Base-by-base conservation (phyloP, 495 filamentous ascomycete species). In the Geoglossum glabrum region DNA sequence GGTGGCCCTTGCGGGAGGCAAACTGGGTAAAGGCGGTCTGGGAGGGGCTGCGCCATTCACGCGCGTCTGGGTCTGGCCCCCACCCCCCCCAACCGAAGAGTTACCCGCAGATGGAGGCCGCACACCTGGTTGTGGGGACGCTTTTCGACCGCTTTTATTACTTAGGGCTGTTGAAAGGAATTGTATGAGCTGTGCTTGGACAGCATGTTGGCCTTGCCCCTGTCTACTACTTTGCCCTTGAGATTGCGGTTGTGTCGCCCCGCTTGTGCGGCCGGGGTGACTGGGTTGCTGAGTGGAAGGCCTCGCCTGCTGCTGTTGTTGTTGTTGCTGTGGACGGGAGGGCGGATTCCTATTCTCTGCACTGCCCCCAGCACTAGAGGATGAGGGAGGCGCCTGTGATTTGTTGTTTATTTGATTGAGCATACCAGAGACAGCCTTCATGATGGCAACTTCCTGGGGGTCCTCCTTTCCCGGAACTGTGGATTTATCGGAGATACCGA, bases 371-470 rank as follows among this genome's bases (percentile, higher is more conserved):
- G 54, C 17, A 19, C 11, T 33, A 8, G 54, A 23, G 40, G 54
- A 45, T 27, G 33, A 26, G 2, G 54, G 25, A 38, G n/a, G 31
- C 21, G 23, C 30, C 17, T 1, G 1, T 25, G 54, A 31, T 17
- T 56, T 58, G 38, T 21, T 58, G 43, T 33, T 58, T 25, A 33
- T 51, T n/a, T 45, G 47, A 38, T 46, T 51, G 10, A 59, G 11
- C 46, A 59, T 59, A 15, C 49, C 49, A 25, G 47, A 33, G 10
- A 59, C 21, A 33, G 49, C 49, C 54, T 34, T 56, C 47, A 59
- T 58, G 49, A 59, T 59, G 25, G 52, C 30, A 33, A 46, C 10
- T n/a, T 59, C 57, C 30, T 59, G 57, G 2, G 57, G 47, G 27
- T 59, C 57, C 28, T 56, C 57, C n/a, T 59, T 56, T 10, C 56